phyloP scores from a whole-genome alignment of 2,329 filamentous ascomycete genomes.

The Colletotrichum eleusines region DNA sequence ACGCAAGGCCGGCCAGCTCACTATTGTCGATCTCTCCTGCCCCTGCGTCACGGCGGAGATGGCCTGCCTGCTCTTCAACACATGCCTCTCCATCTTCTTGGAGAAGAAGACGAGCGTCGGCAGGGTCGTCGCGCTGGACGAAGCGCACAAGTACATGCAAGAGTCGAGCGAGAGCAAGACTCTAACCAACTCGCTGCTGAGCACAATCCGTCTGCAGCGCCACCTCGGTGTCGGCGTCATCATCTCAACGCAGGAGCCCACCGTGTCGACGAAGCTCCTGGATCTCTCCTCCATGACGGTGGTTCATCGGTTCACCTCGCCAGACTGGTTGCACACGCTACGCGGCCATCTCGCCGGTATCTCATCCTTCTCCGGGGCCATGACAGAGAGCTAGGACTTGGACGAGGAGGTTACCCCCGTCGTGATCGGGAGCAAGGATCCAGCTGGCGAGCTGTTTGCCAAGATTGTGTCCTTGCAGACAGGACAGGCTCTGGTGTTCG shows the following conservation, averaged over 20 bases:
- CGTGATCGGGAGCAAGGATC: conserved; percentile 42
- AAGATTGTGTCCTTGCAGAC: conserved; percentile 57
- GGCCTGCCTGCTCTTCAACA: conserved; percentile 79
- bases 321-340: conserved; percentile 49
- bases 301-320: conserved; percentile 75
- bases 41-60: conserved; percentile 75
- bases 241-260: conserved; percentile 83
- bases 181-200: conserved; percentile 73
- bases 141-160: conserved; percentile 83
- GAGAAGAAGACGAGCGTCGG: conserved; percentile 64
- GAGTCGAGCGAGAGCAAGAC: conserved; percentile 64
- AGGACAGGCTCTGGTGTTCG: conserved; percentile 62
- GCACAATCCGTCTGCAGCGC: conserved; percentile 76
- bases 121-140: conserved; percentile 77
- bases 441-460: conserved; percentile 52
- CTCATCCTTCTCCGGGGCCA: conserved; percentile 35
- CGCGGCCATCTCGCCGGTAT: conserved; percentile 49
- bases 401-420: conserved; percentile 21
- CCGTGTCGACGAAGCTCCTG: conserved; percentile 74
- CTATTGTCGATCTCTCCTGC: conserved; percentile 79
- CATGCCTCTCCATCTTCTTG: conserved; percentile 75
- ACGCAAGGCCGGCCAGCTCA: conserved; percentile 62
- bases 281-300: conserved; percentile 79
- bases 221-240: conserved; percentile 76
- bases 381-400: conserved; percentile 11